A percentile compares a stretch with the other conserved stretches of the same genome.
phyloP scores from a whole-genome alignment of 23 red algal genomes.

The Rhodosorus marinus region DNA sequence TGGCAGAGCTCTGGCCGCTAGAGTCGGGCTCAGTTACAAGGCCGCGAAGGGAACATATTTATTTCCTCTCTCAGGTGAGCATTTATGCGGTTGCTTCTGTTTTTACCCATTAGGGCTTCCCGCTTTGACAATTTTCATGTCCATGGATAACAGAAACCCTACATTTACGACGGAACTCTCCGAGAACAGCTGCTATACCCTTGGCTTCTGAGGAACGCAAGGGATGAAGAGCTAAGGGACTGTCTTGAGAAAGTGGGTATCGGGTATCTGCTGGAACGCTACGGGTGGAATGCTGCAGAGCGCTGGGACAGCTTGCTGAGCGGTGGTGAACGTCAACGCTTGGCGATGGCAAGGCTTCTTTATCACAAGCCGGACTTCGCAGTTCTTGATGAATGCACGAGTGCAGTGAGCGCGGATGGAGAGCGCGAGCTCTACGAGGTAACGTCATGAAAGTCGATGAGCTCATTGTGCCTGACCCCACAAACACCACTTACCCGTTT shows the following conservation, averaged over 20 bases:
- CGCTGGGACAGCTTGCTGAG: slow-evolving; percentile 69
- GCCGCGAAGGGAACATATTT: slow-evolving; percentile 40
- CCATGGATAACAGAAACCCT: slow-evolving; percentile 27
- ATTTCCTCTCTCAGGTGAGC: slow-evolving; percentile 88
- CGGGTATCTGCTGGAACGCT: slow-evolving; percentile 27
- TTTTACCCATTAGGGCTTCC: too few relatives aligned
- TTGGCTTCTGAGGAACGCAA: slow-evolving; percentile 4
- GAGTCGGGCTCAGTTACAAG: slow-evolving; percentile 40
- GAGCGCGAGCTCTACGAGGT: slow-evolving; percentile 64
- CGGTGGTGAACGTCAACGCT: slow-evolving; percentile 73
- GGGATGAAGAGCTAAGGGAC: slow-evolving; percentile 15
- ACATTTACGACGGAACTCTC: slow-evolving; percentile 48
- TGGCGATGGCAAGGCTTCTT: slow-evolving; percentile 66
- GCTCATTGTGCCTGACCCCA: too few relatives aligned
- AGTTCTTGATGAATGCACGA: slow-evolving; percentile 76
- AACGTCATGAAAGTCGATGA: too few relatives aligned
- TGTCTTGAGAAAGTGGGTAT: slow-evolving; percentile 56
- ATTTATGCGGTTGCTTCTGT: too few relatives aligned
- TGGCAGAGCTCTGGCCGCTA: slow-evolving; percentile 72
- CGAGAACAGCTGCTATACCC: slow-evolving; percentile 77
- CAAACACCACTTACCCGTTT: too few relatives aligned
- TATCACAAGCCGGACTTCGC: slow-evolving; percentile 58
- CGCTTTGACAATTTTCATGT: too few relatives aligned
- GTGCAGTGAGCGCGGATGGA: slow-evolving; percentile 50
- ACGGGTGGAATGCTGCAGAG: slow-evolving; percentile 27